Evolutionary conservation across 495 filamentous ascomycete species (phyloP).

Genomic region (Talaromyces nanjingensis): DNA sequence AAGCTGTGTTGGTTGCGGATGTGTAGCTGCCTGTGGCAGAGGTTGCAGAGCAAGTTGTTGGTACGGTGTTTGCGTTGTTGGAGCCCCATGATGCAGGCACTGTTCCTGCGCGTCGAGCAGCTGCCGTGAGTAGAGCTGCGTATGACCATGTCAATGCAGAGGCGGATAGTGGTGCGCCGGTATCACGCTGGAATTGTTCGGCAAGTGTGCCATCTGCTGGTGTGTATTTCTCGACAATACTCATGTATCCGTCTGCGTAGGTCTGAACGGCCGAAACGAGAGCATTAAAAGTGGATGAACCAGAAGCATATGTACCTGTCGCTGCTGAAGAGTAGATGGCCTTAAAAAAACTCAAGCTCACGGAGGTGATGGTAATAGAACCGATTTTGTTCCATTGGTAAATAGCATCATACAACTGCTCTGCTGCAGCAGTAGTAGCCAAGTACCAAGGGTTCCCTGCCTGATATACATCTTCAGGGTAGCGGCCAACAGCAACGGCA

Average conservation of each 20-base stretch:
- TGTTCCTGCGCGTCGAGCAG: conserved; percentile 17
- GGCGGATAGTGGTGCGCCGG: conserved; percentile 44
- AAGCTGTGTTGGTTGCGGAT: conserved; percentile 12
- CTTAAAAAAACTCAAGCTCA: conserved; percentile 52
- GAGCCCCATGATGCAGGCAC: conserved; percentile 19
- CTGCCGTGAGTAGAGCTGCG: conserved; percentile 37
- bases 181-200: conserved; percentile 49
- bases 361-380: conserved; percentile 44
- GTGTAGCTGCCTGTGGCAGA: conserved; percentile 17
- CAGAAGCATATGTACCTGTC: conserved; percentile 43
- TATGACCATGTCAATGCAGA: conserved; percentile 40
- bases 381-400: conserved; percentile 49
- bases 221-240: conserved; percentile 39
- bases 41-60: conserved; percentile 16
- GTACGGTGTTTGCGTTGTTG: conserved; percentile 13
- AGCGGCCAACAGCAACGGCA: conserved; percentile 54
- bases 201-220: conserved; percentile 40
- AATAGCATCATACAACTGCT: conserved; percentile 55
- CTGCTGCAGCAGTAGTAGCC: conserved; percentile 50
- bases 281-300: conserved; percentile 34
- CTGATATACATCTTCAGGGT: conserved; percentile 59
- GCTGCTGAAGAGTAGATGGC: conserved; percentile 40
- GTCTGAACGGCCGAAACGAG: conserved; percentile 42
- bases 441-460: conserved; percentile 59
- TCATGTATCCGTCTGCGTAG: conserved; percentile 53